Conservation (phyloP, 352 stramenopile species). For the Nothophytophthora sp. region DNA sequence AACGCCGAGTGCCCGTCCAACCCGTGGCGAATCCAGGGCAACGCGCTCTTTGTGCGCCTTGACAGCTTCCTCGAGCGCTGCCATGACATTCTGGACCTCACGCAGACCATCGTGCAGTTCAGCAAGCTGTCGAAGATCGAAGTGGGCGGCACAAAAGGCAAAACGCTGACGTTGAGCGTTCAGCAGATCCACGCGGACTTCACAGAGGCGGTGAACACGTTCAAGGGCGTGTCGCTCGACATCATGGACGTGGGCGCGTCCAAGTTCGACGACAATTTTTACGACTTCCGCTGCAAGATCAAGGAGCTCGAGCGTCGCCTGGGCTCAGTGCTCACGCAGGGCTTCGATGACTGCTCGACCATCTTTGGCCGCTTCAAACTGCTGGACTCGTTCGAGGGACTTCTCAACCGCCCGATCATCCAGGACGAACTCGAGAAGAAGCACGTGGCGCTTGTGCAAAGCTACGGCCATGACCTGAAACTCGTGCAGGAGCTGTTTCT, state of each 20-base stretch:
- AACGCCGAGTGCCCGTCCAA: slow-evolving; percentile 98
- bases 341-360: slow-evolving; percentile 97
- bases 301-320: slow-evolving; percentile 98
- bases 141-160: slow-evolving; percentile 97
- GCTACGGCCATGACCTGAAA: slow-evolving; percentile 96
- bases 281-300: slow-evolving; percentile 97
- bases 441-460: slow-evolving; percentile 96
- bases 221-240: slow-evolving; percentile 97
- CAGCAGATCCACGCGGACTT: slow-evolving; percentile 98
- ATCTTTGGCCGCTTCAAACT: slow-evolving; percentile 98
- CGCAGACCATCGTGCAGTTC: slow-evolving; percentile 98
- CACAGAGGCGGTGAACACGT: slow-evolving; percentile 91
- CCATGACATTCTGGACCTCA: slow-evolving; percentile 98
- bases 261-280: slow-evolving; percentile 98
- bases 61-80: slow-evolving; percentile 98
- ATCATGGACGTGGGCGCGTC: slow-evolving; percentile 98
- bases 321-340: slow-evolving; percentile 95
- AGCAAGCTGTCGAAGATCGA: slow-evolving; percentile 98
- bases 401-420: slow-evolving; percentile 96
- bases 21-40: slow-evolving; percentile 98
- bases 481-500: slow-evolving; percentile 98
- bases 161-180: slow-evolving; percentile 92
- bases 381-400: slow-evolving; percentile 96
- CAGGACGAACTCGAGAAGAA: slow-evolving; percentile 98
- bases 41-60: slow-evolving; percentile 96